phyloP scores from a whole-genome alignment of 306 rosid genomes.

The Ceratonia siliqua region DNA sequence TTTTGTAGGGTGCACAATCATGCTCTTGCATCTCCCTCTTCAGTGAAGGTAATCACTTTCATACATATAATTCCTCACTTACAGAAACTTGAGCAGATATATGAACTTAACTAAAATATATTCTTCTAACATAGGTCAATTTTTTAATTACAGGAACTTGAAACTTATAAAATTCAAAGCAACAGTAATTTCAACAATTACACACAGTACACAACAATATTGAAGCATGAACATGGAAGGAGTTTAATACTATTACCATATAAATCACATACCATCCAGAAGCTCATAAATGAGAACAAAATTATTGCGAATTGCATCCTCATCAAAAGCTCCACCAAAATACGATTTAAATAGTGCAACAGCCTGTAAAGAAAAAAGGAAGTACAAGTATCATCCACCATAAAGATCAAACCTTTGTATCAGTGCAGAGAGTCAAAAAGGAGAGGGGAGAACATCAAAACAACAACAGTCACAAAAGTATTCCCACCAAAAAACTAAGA shows the following conservation, averaged over 20 bases:
- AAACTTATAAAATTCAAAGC: background rate
- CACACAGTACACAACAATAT: conserved; percentile 5
- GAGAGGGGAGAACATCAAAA: background rate
- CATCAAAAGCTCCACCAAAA: conserved; percentile 98
- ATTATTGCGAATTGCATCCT: conserved; percentile 98
- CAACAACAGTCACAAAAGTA: too few species aligned
- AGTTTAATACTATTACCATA: conserved; percentile 13
- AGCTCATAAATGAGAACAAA: conserved; percentile 97
- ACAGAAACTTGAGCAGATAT: background rate
- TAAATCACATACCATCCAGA: conserved; percentile 71
- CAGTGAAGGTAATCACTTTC: background rate
- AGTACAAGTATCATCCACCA: conserved; percentile 27
- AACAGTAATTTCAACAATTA: background rate
- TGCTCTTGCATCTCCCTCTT: background rate
- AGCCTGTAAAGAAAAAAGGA: conserved; percentile 58
- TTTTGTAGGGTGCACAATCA: background rate
- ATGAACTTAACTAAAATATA: conserved; percentile 22
- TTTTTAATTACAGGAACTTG: background rate
- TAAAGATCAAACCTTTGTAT: background rate
- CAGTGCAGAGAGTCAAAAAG: background rate
- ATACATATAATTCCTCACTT: conserved; percentile 1
- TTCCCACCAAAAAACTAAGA: background rate
- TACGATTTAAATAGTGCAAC: conserved; percentile 94
- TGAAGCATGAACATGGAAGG: background rate
- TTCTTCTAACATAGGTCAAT: background rate